Evolutionary conservation across 805 yeast species (phyloP), one percentile per base, ranked within the genome.

Genomic region (Debaryomyces maramus): DNA sequence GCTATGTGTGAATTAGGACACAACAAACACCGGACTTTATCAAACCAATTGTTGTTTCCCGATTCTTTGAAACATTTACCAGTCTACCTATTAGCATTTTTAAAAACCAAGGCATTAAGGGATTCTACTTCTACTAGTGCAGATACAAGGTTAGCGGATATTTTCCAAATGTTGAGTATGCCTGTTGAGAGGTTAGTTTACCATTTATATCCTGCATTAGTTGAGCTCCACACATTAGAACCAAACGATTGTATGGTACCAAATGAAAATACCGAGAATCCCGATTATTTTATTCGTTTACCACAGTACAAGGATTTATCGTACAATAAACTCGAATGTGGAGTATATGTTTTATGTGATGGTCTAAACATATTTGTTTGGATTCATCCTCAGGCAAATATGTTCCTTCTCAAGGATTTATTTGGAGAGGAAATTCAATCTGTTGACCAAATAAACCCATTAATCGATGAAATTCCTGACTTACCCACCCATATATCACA

Each of bases 161-260:
- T 75, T 36, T 72, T 69, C 44, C 63, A 68, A 33, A 65, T 88
- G 55, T 67, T 75, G 49, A 64, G 73, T 5, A 67, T 77, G 58
- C 75, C 85, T 3, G 57, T 83, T 11, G 80, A 77, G 16, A 72
- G 72, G 36, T 65, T 90, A 15, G 65, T 81, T 16, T 76, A 75
- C 43, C 81, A 79, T 45, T 69, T 93, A 27, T 93, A 90, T 54
- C 98, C 99, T 1, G 80, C 85, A 8, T 67, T 91, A 40, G 71
- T 85, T 22, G 86, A 85, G 28, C 60, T 91, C 18, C 96, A 89
- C 57, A 72, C 77, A 3, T 60, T 87, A 42, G 63, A 63, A 2
- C 83, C 77, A 7, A 66, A 65, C 1, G 95, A 87, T 45, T 80
- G 69, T 6, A 24, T 55, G 32, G 35, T 49, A 11, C 55, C 55